Base-by-base conservation (phyloP, 176 grass and related monocot genomes). In the Hordeum vulgare region DNA sequence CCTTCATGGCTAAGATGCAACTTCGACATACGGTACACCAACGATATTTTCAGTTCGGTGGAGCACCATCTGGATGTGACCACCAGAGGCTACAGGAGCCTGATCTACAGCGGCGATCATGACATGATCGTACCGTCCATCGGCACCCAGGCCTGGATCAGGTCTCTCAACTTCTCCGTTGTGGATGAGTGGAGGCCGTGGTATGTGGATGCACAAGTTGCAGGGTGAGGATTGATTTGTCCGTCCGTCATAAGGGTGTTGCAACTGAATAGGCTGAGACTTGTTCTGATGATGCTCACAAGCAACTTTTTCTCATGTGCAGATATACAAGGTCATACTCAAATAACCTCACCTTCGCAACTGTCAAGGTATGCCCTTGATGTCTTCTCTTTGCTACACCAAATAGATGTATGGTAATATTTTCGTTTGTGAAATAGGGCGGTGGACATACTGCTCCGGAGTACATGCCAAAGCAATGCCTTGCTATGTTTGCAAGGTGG, bases 81-180 rank as follows among this genome's bases (percentile, higher is more conserved):
- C 4, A 83, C 77, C 7, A 91, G 53, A 39, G 94, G 90, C 17
- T 96, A 87, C 24, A 85, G 61, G 33, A 57, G 60, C 47, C 51
- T 90, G 36, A 75, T 89, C 25, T 93, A 89, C 84, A 93, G 87
- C 40, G 94, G 94, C 41, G 94, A 97, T 66, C 91, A 93, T 65
- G 94, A 93, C 78, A 25, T 91, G 27, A 1, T 13, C 11, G 1
- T 91, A 37, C 77, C 89, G 77, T 89, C 68, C 47, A 41, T 91
- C 42, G 86, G 94, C 28, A 93, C 86, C 5, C 77, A 89, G 81
- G 69, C 49, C 8, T 93, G 89, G 94, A 97, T 97, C 28, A 81
- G 40, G 34, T 93, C 80, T 61, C 86, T 93, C 4, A 85, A 87
- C 62, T 87, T 88, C 31, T 87, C 83, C 29, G 41, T 83, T 54